These are phyloP conservation scores for Lactuca saligna DNA, from an alignment of 129 eudicot species.

Conservation along the genomic window DNA sequence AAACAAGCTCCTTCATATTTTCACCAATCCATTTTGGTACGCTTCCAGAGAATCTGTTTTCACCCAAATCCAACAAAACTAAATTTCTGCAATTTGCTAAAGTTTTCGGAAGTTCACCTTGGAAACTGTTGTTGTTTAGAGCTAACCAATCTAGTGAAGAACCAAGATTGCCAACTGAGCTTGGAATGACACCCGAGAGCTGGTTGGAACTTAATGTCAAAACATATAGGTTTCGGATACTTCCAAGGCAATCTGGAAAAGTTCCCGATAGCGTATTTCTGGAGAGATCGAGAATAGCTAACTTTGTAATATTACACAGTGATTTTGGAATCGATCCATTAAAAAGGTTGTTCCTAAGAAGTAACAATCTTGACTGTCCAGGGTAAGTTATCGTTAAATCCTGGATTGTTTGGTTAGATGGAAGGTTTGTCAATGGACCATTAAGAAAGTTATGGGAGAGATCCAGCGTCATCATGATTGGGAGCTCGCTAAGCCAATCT, in stretches of 20 bases:
- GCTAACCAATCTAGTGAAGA: conserved; percentile 24
- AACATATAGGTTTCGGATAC: not conserved
- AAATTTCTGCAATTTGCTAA: conserved; percentile 22
- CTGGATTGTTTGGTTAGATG: conserved; percentile 15
- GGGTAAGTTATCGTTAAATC: not conserved
- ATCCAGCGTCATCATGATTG: not conserved
- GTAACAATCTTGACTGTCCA: conserved; percentile 1
- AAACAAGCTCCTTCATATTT: not conserved
- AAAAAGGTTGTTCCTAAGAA: conserved; percentile 37
- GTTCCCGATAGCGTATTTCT: conserved; percentile 33
- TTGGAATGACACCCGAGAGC: conserved; percentile 35
- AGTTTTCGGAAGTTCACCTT: conserved; percentile 23
- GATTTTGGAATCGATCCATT: conserved; percentile 27
- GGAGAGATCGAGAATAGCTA: conserved; percentile 21
- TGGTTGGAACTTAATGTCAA: conserved; percentile 35
- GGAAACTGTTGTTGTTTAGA: conserved; percentile 38
- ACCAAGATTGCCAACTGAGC: conserved; percentile 25
- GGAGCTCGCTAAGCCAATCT: conserved; percentile 28
- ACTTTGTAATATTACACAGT: not conserved
- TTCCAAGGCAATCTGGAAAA: conserved; percentile 29
- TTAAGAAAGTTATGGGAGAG: conserved; percentile 28
- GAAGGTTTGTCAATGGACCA: conserved; percentile 27
- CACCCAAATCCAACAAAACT: conserved; percentile 27
- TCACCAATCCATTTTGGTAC: conserved; percentile 37
- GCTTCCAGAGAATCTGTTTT: conserved; percentile 25